Percentiles rank a stretch among this genome's conserved stretches.
phyloP scores from a whole-genome alignment of 495 filamentous ascomycete species.

The Aspergillus egyptiacus region DNA sequence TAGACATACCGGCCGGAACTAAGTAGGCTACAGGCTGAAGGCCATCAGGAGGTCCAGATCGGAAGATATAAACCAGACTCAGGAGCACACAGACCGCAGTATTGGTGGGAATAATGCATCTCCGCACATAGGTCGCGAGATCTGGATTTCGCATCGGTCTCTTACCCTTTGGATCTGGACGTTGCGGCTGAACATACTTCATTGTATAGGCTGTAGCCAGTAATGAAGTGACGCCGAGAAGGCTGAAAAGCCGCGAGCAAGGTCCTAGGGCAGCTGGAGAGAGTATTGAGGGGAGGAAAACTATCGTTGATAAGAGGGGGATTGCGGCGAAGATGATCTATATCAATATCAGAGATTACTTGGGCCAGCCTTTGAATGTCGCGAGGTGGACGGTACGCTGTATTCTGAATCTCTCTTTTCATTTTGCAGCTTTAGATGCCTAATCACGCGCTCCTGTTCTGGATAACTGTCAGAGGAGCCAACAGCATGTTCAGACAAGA shows the following conservation, averaged over 20 bases:
- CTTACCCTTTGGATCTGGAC: conserved; percentile 29
- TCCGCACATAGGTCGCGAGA: conserved; percentile 2
- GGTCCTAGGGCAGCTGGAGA: conserved; percentile 23
- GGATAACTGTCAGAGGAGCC: conserved; percentile 16
- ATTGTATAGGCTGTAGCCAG: conserved; percentile 51
- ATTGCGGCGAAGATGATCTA: conserved; percentile 53
- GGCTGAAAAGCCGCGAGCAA: conserved; percentile 35
- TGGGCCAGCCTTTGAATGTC: neutral
- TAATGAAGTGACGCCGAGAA: conserved; percentile 56
- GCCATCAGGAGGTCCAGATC: conserved; percentile 4
- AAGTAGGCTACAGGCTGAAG: conserved; percentile 26
- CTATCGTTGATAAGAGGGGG: conserved; percentile 43
- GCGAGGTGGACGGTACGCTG: conserved; percentile 31
- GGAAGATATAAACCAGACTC: conserved; percentile 19
- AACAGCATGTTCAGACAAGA: neutral
- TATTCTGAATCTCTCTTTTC: conserved; percentile 53
- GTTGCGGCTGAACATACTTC: conserved; percentile 26
- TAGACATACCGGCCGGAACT: conserved; percentile 33
- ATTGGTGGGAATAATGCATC: conserved; percentile 23
- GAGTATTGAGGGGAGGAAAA: conserved; percentile 48
- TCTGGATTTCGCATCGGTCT: conserved; percentile 18
- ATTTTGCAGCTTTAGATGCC: conserved; percentile 50
- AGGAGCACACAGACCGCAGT: conserved; percentile 24
- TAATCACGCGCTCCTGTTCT: conserved; percentile 71
- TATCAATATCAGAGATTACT: conserved; percentile 3